These are phyloP conservation scores for Cucumis variabilis DNA, from an alignment of 331 rosid species.

Conservation along the genomic window DNA sequence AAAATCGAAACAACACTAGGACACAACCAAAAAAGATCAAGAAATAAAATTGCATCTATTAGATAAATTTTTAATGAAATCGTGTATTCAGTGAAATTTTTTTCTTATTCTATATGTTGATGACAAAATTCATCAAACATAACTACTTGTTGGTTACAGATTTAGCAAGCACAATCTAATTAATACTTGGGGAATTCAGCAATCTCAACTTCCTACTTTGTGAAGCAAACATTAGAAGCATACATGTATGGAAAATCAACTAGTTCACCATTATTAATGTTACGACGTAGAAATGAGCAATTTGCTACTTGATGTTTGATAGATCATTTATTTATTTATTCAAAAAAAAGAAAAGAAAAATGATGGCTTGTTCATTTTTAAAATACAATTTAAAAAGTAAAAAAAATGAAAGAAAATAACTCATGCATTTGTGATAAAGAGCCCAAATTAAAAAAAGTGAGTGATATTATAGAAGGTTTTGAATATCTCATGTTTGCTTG, in stretches of 20 bases:
- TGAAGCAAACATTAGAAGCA: not conserved
- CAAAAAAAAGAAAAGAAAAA: not conserved
- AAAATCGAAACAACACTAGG: not conserved
- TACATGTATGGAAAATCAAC: not conserved
- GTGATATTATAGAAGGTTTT: not conserved
- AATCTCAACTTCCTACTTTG: not conserved
- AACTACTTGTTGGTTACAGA: not conserved
- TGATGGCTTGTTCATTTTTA: not conserved
- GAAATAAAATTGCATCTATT: not conserved
- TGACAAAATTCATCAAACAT: not conserved
- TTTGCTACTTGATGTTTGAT: not conserved
- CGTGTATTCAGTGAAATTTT: not conserved
- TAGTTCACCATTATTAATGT: not conserved
- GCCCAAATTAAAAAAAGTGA: not conserved
- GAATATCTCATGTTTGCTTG: conserved; percentile 31
- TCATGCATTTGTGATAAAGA: not conserved
- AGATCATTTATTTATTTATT: not conserved
- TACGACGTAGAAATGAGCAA: not conserved
- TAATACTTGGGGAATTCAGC: not conserved
- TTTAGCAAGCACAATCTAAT: not conserved
- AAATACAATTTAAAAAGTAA: not conserved
- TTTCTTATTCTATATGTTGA: not conserved
- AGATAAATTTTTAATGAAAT: not conserved
- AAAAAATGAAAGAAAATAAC: not conserved
- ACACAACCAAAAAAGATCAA: not conserved